Base-by-base conservation (phyloP, 345 rosid genomes). In the Eutrema yunnanense region DNA sequence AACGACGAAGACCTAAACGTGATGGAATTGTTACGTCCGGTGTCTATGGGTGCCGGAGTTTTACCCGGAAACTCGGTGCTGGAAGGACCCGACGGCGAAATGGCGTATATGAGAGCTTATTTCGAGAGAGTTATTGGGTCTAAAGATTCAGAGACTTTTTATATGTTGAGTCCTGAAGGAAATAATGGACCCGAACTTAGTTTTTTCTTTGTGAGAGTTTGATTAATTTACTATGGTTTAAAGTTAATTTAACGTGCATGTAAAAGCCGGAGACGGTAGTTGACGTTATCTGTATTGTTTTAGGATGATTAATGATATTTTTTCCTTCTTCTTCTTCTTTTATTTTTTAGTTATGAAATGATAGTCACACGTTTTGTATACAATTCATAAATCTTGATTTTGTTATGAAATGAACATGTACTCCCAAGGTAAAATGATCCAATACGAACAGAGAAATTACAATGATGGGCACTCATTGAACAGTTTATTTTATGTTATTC, bases 161-260 rank as follows among this genome's bases (percentile, higher is more conserved):
- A 85, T 69, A 85, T 86, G 90, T 72, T 84, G 80, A 86, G 81
- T 75, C 84, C 87, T 43, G 90, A 86, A 43, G 80, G 84, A 8
- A 79, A 81, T 56, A 86, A 81, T 63, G 83, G 84, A 68, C 84
- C 87, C n/a, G 90, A 86, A 55, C 83, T 86, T 37, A 84, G 84
- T 73, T 72, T 86, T 61, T 86, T 84, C 65, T 49, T 86, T 68
- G 80, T 82, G 7, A 82, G 87, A 81, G 77, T 84, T 46, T 81
- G 62, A 79, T 51, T 58, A 4, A 2, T 6, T 43, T 19, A 3
- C 12, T 51, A 8, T 54, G 56, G 10, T 26, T 26, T 9, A 0
- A 16, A n/a, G 5, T 62, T 34, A 9, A 33, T 40, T 4, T 62
- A 33, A 72, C 38, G 69, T 53, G 14, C 62, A 8, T 73, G 65